Percentiles rank a stretch among this genome's conserved stretches.
Evolutionary conservation across 23 red algal genomes (phyloP).

Genomic region (Chondrus crispus): DNA sequence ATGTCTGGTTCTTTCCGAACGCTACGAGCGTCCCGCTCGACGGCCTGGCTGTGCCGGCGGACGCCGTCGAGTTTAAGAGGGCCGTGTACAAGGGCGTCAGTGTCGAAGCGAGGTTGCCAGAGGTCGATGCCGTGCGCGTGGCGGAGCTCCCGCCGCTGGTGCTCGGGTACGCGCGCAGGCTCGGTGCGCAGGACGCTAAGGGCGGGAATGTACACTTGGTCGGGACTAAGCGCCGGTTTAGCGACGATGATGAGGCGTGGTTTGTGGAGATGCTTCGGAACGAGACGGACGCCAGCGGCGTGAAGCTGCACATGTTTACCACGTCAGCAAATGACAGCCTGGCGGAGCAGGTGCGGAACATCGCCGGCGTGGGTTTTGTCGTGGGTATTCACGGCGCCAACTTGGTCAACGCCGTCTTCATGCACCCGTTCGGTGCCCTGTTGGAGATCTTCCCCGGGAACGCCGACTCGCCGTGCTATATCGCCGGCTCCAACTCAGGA

Average conservation of each 20-base stretch:
- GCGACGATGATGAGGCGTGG: slow-evolving; percentile 27
- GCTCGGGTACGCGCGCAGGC: neutral
- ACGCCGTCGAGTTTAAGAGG: slow-evolving; percentile 30
- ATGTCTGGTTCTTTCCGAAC: slow-evolving; percentile 47
- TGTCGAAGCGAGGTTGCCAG: neutral
- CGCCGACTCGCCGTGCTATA: neutral
- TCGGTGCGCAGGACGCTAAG: neutral
- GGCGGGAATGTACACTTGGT: neutral
- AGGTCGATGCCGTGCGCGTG: neutral
- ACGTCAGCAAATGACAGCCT: neutral
- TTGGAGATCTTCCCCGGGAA: slow-evolving; percentile 59
- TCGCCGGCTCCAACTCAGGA: slow-evolving; percentile 49
- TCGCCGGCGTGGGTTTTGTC: slow-evolving; percentile 34
- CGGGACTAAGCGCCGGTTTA: slow-evolving; percentile 34
- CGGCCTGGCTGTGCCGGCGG: slow-evolving; percentile 25
- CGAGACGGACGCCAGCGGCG: neutral
- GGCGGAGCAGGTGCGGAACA: slow-evolving; percentile 15
- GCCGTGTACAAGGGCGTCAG: slow-evolving; percentile 6
- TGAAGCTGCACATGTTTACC: neutral
- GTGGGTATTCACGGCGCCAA: slow-evolving; percentile 78
- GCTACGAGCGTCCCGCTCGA: slow-evolving; percentile 15
- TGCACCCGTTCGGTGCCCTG: slow-evolving; percentile 49
- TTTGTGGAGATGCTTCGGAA: slow-evolving; percentile 34
- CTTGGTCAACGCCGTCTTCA: slow-evolving; percentile 63
- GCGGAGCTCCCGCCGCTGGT: neutral